phyloP scores from a whole-genome alignment of 2,329 filamentous ascomycete species.

The Colletotrichum sp. region DNA sequence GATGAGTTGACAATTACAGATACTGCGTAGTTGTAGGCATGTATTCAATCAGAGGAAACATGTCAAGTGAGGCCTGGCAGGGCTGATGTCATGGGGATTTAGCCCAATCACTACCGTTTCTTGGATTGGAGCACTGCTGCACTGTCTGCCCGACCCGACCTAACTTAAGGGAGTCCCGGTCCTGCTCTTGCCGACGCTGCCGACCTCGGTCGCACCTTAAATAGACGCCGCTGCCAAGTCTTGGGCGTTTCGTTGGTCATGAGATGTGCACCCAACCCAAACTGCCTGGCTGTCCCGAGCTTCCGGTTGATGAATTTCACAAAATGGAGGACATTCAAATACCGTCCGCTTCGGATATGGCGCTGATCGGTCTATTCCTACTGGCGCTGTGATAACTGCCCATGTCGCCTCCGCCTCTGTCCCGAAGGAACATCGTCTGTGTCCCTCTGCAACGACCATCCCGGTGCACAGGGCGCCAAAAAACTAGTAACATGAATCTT shows the following conservation, averaged over 20 bases:
- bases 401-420: not conserved
- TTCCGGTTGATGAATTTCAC: not conserved
- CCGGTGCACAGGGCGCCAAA: not conserved
- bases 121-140: not conserved
- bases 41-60: not conserved
- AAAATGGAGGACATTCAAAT: not conserved
- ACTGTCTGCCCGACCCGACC: not conserved
- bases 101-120: not conserved
- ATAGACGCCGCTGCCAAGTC: not conserved
- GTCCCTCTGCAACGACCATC: not conserved
- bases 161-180: not conserved
- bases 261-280: not conserved
- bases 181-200: not conserved
- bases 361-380: not conserved
- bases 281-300: not conserved
- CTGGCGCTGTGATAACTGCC: not conserved
- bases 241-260: not conserved
- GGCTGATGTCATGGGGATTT: conserved; percentile 7
- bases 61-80: not conserved
- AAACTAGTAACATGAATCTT: not conserved
- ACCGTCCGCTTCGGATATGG: not conserved
- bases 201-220: not conserved
- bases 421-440: not conserved
- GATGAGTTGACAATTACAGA: not conserved
- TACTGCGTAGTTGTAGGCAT: not conserved